Conservation (phyloP, 139 green algal species). For the Micractinium sp. region DNA sequence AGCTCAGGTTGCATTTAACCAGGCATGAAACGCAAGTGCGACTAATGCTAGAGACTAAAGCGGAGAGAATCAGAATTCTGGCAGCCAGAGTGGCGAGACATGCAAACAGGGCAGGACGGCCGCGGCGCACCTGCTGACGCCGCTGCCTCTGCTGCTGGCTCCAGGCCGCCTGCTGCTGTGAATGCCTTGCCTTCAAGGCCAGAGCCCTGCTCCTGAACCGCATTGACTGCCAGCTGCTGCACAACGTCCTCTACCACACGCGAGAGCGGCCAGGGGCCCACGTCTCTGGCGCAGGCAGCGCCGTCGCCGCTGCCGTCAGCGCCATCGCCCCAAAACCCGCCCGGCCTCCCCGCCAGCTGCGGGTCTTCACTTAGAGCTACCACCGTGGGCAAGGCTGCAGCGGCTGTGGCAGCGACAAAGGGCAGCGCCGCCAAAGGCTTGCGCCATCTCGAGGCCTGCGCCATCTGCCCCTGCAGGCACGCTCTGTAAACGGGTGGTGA, state of each 20-base stretch:
- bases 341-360: not conserved
- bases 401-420: not conserved
- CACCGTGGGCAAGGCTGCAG: conserved; percentile 2
- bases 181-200: no score
- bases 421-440: not conserved
- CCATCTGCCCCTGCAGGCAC: no score
- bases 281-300: not conserved
- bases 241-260: conserved; percentile 7
- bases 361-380: conserved; percentile 1
- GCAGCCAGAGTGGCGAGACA: no score
- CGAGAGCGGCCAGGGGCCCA: conserved; percentile 6
- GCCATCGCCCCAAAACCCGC: not conserved
- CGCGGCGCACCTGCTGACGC: not conserved
- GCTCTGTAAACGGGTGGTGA: no score
- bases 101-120: no score
- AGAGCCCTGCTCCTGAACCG: no score
- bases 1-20: no score
- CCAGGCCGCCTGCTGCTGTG: no score
- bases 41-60: no score
- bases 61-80: no score
- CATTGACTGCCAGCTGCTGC: not conserved
- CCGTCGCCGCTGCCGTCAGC: not conserved
- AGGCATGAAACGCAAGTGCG: no score
- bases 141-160: no score
- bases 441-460: not conserved